Evolutionary conservation across 2,329 filamentous ascomycete species (phyloP).

Genomic region (Phialophora expanda): DNA sequence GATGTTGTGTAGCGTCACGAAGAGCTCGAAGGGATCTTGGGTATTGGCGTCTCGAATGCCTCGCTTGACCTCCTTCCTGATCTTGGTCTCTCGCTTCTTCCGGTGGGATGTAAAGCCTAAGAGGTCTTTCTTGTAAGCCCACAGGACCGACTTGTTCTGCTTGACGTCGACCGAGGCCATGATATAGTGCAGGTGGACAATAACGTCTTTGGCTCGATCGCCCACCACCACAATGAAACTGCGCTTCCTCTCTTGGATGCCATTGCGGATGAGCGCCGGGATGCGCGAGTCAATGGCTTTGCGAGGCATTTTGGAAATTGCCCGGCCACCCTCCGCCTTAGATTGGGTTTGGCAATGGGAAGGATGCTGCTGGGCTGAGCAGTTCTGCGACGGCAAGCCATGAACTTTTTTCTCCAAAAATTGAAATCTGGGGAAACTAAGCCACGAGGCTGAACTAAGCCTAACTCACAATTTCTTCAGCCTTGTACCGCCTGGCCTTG

Average conservation of each 20-base stretch:
- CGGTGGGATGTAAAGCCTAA: slow-evolving; percentile 94
- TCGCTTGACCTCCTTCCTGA: slow-evolving; percentile 96
- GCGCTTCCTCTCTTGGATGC: slow-evolving; percentile 90
- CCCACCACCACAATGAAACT: slow-evolving; percentile 98
- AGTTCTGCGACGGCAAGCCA: not conserved
- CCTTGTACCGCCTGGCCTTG: not conserved
- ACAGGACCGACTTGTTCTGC: slow-evolving; percentile 93
- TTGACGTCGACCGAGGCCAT: slow-evolving; percentile 88
- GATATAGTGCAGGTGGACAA: slow-evolving; percentile 92
- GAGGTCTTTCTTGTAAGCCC: slow-evolving; percentile 98
- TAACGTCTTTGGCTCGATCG: slow-evolving; percentile 92
- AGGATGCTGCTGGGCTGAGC: not conserved
- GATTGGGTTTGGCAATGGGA: not conserved
- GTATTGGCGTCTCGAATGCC: slow-evolving; percentile 90
- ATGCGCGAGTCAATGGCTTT: slow-evolving; percentile 82
- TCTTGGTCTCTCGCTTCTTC: slow-evolving; percentile 97
- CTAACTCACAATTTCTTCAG: not conserved
- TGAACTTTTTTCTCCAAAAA: slow-evolving; percentile 28
- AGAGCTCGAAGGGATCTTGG: slow-evolving; percentile 95
- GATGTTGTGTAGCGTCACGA: slow-evolving; percentile 94
- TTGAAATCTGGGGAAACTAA: slow-evolving; percentile 8
- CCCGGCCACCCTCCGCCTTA: slow-evolving; percentile 33
- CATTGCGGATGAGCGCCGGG: slow-evolving; percentile 87
- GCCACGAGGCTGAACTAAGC: slow-evolving; percentile 3
- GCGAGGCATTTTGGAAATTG: slow-evolving; percentile 46